These are phyloP conservation scores for Lepiota brunneoincarnata DNA, from an alignment of 768 basidiomycete species.

Conservation along the genomic window DNA sequence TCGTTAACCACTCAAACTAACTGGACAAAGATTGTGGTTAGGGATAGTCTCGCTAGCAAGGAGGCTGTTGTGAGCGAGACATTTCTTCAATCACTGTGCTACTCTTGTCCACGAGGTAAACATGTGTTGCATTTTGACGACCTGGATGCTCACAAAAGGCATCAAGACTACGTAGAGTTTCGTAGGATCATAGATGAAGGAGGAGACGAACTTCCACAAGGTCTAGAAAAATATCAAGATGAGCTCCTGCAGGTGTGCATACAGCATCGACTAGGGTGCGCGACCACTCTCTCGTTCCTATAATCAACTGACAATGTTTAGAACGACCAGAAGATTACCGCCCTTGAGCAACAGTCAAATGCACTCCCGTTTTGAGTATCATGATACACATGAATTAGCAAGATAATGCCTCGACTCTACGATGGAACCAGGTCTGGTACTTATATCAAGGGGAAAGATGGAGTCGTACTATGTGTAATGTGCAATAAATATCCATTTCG, in stretches of 20 bases:
- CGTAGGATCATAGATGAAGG: background rate
- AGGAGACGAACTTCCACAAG: background rate
- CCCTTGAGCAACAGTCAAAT: no score
- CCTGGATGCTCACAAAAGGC: no score
- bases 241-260: background rate
- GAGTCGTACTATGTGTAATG: no score
- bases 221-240: background rate
- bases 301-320: no score
- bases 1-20: background rate
- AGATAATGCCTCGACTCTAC: no score
- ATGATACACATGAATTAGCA: no score
- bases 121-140: background rate
- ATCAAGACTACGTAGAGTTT: conserved; percentile 5
- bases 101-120: conserved; percentile 2
- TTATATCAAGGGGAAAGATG: no score
- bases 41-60: background rate
- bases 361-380: no score
- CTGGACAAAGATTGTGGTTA: background rate
- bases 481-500: no score
- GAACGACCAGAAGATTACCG: no score
- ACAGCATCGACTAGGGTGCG: conserved; percentile 4
- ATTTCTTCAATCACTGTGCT: conserved; percentile 1
- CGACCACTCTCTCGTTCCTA: background rate
- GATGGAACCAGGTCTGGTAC: no score
- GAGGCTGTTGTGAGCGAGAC: background rate